Percentiles rank a stretch among this genome's conserved stretches.
phyloP scores from a whole-genome alignment of 1,284 basidiomycete species.

The Xerocomus nothofagi region DNA sequence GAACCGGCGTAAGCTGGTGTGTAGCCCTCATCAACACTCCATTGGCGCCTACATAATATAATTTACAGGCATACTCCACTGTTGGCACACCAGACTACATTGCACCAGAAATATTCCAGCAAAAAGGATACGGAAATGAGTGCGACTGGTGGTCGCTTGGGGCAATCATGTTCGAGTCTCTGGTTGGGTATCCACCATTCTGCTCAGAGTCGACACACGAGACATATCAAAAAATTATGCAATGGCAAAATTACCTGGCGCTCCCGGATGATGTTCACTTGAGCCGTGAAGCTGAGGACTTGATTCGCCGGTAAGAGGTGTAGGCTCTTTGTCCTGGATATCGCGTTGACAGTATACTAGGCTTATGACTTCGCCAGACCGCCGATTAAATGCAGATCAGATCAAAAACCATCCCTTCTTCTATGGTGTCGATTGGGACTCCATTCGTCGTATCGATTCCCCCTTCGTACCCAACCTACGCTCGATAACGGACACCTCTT shows the following conservation, averaged over 20 bases:
- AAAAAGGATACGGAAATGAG: conserved; percentile 96
- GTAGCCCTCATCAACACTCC: conserved; percentile 22
- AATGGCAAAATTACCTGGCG: conserved; percentile 85
- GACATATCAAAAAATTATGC: conserved; percentile 98
- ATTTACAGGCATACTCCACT: conserved; percentile 89
- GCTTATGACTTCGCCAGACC: conserved; percentile 85
- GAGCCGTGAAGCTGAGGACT: conserved; percentile 89
- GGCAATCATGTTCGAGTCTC: conserved; percentile 98
- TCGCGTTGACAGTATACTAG: conserved; percentile 37
- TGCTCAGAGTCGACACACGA: conserved; percentile 99
- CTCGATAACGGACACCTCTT: conserved; percentile 92
- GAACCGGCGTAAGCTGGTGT: conserved; percentile 89
- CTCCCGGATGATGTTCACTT: conserved; percentile 98
- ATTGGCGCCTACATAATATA: not conserved
- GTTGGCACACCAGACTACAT: conserved; percentile 99
- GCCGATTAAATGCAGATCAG: conserved; percentile 80
- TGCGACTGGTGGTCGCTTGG: conserved; percentile 99
- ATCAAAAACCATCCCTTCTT: conserved; percentile 96
- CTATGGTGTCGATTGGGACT: conserved; percentile 94
- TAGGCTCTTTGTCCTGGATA: conserved; percentile 1
- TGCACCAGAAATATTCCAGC: conserved; percentile 96
- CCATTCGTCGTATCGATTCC: conserved; percentile 88
- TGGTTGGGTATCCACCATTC: conserved; percentile 97
- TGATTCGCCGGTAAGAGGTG: conserved; percentile 72
- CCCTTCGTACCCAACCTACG: conserved; percentile 94